Percentiles rank a stretch among this genome's conserved stretches.
Conservation (phyloP, 208 protist genomes). For the Trichomonas tenax region DNA sequence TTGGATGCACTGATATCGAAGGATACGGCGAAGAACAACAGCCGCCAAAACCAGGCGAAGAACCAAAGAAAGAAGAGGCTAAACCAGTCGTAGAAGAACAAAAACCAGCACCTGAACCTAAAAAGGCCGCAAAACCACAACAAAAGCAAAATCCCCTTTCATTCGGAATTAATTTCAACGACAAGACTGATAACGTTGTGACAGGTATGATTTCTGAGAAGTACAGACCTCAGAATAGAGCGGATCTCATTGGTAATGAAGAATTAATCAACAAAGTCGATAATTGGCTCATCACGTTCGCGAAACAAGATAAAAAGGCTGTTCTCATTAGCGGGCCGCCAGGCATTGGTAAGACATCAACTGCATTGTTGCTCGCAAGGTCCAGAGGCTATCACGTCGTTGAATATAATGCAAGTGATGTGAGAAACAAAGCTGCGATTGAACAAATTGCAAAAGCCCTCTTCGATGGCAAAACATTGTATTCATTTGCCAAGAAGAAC, state of each 20-base stretch:
- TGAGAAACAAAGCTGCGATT: slow-evolving; percentile 73
- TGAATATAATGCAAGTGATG: slow-evolving; percentile 96
- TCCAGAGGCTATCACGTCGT: slow-evolving; percentile 65
- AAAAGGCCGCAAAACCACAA: not conserved
- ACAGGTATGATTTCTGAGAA: slow-evolving; percentile 55
- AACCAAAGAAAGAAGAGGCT: not conserved
- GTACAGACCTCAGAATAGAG: slow-evolving; percentile 66
- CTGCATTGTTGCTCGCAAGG: slow-evolving; percentile 65
- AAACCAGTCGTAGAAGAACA: not conserved
- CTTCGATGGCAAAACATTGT: slow-evolving; percentile 17
- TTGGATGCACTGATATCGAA: not conserved
- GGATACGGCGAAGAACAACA: not conserved
- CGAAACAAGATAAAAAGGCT: slow-evolving; percentile 45
- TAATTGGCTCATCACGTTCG: slow-evolving; percentile 68
- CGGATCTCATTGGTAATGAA: slow-evolving; percentile 75
- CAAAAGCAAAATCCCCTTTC: not conserved
- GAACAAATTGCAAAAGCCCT: slow-evolving; percentile 53
- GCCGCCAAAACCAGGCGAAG: not conserved
- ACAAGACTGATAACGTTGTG: not conserved
- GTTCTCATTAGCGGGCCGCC: slow-evolving; percentile 72
- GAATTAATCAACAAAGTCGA: slow-evolving; percentile 58
- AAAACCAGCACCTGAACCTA: not conserved
- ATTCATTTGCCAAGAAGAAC: slow-evolving; percentile 48
- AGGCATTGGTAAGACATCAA: slow-evolving; percentile 94
- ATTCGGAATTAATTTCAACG: not conserved